A percentile compares a stretch with the other conserved stretches of the same genome.
Conservation (phyloP, 306 rosid species). For the Oxytropis ochrocephala region DNA sequence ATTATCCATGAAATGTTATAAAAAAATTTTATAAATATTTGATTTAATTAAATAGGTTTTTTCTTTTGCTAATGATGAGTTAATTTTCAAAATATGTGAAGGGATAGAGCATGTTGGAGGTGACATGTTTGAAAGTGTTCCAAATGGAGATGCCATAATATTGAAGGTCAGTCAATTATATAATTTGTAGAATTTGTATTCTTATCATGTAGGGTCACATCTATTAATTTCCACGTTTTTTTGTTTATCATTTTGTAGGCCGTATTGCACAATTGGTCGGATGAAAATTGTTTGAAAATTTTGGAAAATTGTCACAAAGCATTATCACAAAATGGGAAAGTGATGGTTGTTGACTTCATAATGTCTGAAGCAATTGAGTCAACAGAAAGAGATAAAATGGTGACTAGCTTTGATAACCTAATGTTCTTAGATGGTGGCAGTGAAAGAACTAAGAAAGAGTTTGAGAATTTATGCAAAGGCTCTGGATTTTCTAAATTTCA, state of each 20-base stretch:
- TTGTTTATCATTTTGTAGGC: not conserved
- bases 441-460: not conserved
- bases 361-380: not conserved
- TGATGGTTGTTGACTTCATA: slow-evolving; percentile 5
- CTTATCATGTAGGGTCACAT: not conserved
- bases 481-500: not conserved
- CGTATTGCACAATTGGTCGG: not conserved
- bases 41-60: too few species aligned
- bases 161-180: not conserved
- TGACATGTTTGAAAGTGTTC: not conserved
- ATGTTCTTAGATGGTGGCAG: not conserved
- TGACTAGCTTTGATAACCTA: not conserved
- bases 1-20: too few species aligned
- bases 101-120: not conserved
- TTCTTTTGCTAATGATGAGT: too few species aligned
- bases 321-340: not conserved
- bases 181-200: not conserved
- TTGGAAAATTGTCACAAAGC: slow-evolving; percentile 20
- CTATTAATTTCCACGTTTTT: not conserved
- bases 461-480: not conserved
- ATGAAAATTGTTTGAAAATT: not conserved
- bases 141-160: not conserved
- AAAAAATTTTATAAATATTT: too few species aligned
- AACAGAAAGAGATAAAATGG: not conserved
- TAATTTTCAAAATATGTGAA: not conserved